phyloP scores from a whole-genome alignment of 805 yeast genomes.

The Isabelozyma pseudorhagii region DNA sequence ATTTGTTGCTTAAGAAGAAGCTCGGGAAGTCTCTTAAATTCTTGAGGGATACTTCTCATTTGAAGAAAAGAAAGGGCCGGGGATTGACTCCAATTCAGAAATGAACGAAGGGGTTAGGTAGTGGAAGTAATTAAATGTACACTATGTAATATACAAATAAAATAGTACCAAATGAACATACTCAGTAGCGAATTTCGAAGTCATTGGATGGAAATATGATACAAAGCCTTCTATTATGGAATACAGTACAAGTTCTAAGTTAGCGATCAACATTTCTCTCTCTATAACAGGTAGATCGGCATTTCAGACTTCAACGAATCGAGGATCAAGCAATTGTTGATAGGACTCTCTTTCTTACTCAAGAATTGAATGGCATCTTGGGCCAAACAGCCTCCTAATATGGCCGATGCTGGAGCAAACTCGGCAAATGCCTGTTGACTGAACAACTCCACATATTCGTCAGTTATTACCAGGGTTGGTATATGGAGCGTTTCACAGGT shows the following conservation, averaged over 20 bases:
- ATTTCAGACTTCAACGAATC: conserved; percentile 71
- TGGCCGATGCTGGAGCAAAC: conserved; percentile 79
- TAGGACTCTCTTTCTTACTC: conserved; percentile 72
- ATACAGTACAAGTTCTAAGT: not conserved
- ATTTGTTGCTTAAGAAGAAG: conserved; percentile 21
- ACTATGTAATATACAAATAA: not conserved
- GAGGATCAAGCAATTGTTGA: conserved; percentile 74
- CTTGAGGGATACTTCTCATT: conserved; percentile 37
- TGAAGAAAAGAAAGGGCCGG: conserved; percentile 41
- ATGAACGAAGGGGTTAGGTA: not conserved
- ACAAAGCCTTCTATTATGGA: not conserved
- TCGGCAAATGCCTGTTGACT: conserved; percentile 56
- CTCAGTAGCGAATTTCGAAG: not conserved
- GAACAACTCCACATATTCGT: conserved; percentile 40
- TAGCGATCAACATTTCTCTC: not conserved
- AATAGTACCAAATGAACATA: not conserved
- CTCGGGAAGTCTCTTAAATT: conserved; percentile 32
- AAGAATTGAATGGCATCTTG: conserved; percentile 87
- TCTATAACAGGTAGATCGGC: conserved; percentile 64
- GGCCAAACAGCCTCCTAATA: conserved; percentile 84
- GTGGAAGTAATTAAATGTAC: not conserved
- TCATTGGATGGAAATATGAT: not conserved
- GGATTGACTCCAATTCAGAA: conserved; percentile 29
- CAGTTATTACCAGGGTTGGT: conserved; percentile 44
- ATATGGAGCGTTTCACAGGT: conserved; percentile 31